These are phyloP conservation scores for Debaryomycetaceae sp. DNA, from an alignment of 1,139 yeast genomes.

Conservation along the genomic window DNA sequence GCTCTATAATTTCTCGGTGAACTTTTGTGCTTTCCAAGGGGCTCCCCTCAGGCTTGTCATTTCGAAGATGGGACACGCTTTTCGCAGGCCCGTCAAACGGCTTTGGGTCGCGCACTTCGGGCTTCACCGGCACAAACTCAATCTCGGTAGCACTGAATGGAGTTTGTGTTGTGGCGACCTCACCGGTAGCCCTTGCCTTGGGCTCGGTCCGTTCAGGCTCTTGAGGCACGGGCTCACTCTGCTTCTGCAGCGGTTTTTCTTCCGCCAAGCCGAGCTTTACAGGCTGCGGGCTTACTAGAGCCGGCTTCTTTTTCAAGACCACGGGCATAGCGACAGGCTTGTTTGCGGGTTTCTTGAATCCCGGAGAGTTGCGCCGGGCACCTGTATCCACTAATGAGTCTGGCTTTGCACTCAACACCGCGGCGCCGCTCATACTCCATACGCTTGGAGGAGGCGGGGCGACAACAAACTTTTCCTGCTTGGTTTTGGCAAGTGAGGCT, in stretches of 20 bases:
- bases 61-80: no score
- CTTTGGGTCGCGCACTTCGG: not conserved
- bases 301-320: slow-evolving; percentile 27
- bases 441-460: slow-evolving; percentile 9
- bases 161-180: not conserved
- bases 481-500: not conserved
- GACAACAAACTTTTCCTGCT: slow-evolving; percentile 1
- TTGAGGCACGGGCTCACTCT: not conserved
- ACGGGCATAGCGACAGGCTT: slow-evolving; percentile 22
- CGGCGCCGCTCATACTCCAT: slow-evolving; percentile 27
- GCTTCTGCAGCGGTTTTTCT: not conserved
- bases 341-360: slow-evolving; percentile 12
- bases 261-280: not conserved
- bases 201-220: not conserved
- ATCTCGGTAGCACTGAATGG: no score
- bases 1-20: not conserved
- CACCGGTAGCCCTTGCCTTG: not conserved
- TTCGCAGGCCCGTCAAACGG: not conserved
- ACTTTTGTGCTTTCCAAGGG: not conserved
- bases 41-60: no score
- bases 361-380: slow-evolving; percentile 10
- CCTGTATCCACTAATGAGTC: slow-evolving; percentile 2
- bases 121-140: not conserved
- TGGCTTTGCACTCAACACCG: slow-evolving; percentile 18
- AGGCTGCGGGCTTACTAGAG: not conserved